phyloP scores from a whole-genome alignment of 805 yeast species.

The Sugiyamaella mastotermitis region DNA sequence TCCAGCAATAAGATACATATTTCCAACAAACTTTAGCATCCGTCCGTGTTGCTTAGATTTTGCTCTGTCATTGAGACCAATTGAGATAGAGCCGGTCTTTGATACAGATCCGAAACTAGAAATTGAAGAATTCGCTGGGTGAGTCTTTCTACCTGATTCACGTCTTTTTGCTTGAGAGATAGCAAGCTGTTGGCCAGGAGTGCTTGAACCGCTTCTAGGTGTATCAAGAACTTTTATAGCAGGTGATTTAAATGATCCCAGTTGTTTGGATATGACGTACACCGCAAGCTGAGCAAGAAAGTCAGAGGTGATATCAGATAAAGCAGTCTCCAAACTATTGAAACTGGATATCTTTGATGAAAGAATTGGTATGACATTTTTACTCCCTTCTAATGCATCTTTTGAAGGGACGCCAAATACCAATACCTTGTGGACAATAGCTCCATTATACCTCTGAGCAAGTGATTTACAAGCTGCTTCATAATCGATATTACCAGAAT shows the following conservation, averaged over 20 bases:
- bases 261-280: slow-evolving; percentile 63
- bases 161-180: neutral
- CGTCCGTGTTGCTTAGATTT: slow-evolving; percentile 59
- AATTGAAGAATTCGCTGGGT: neutral
- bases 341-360: slow-evolving; percentile 28
- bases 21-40: slow-evolving; percentile 67
- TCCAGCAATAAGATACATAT: slow-evolving; percentile 76
- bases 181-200: too few relatives aligned
- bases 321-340: slow-evolving; percentile 48
- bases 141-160: neutral
- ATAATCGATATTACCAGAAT: slow-evolving; percentile 13
- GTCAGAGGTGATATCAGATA: slow-evolving; percentile 66
- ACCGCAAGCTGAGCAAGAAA: slow-evolving; percentile 59
- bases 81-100: slow-evolving; percentile 28
- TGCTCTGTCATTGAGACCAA: slow-evolving; percentile 32
- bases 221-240: slow-evolving; percentile 30
- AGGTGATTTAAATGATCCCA: slow-evolving; percentile 79
- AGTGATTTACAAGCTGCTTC: slow-evolving; percentile 35
- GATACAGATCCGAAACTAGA: slow-evolving; percentile 13
- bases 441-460: slow-evolving; percentile 41
- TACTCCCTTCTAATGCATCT: slow-evolving; percentile 6
- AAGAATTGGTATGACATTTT: slow-evolving; percentile 18
- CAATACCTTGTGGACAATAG: slow-evolving; percentile 26
- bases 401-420: slow-evolving; percentile 39
- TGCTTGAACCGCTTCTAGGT: too few relatives aligned